Conservation (phyloP, 1,139 yeast species). For the Petasospora fabianii region DNA sequence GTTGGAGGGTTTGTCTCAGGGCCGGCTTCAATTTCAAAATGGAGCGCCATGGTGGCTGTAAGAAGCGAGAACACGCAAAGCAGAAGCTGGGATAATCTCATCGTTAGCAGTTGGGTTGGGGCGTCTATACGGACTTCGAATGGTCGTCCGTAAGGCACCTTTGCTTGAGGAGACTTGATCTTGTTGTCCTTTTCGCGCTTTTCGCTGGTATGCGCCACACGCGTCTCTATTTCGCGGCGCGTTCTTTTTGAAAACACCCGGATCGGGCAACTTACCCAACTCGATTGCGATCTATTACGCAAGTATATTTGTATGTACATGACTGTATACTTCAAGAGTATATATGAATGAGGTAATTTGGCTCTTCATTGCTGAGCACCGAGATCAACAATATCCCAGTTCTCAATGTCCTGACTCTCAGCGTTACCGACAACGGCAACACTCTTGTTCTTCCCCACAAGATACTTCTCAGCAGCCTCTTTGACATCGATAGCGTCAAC, state of each 20-base stretch:
- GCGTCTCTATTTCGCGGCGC: background rate
- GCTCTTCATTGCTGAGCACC: conserved; percentile 5
- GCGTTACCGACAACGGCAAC: conserved; percentile 24
- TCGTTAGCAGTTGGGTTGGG: conserved; percentile 1
- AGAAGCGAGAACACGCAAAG: conserved; percentile 16
- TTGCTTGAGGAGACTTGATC: conserved; percentile 5
- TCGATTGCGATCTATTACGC: too few species aligned
- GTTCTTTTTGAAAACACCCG: too few species aligned
- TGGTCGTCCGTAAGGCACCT: too few species aligned
- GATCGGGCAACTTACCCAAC: background rate
- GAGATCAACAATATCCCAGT: conserved; percentile 24
- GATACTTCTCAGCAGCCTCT: conserved; percentile 59
- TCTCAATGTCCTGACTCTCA: conserved; percentile 9
- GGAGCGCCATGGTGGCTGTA: conserved; percentile 22
- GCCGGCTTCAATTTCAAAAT: conserved; percentile 35
- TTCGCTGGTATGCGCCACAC: conserved; percentile 1
- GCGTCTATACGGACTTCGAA: background rate
- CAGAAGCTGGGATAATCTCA: conserved; percentile 14
- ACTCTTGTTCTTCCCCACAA: conserved; percentile 30
- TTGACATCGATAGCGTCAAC: conserved; percentile 61
- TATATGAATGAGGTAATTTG: background rate
- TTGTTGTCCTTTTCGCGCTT: conserved; percentile 12
- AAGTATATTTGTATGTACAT: conserved; percentile 1
- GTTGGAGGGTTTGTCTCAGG: conserved; percentile 43
- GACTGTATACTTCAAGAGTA: too few species aligned